Percentiles rank a stretch among this genome's conserved stretches.
These are phyloP conservation scores for Arthrinium puccinioides DNA, from an alignment of 2,329 filamentous ascomycete genomes.

Conservation along the genomic window DNA sequence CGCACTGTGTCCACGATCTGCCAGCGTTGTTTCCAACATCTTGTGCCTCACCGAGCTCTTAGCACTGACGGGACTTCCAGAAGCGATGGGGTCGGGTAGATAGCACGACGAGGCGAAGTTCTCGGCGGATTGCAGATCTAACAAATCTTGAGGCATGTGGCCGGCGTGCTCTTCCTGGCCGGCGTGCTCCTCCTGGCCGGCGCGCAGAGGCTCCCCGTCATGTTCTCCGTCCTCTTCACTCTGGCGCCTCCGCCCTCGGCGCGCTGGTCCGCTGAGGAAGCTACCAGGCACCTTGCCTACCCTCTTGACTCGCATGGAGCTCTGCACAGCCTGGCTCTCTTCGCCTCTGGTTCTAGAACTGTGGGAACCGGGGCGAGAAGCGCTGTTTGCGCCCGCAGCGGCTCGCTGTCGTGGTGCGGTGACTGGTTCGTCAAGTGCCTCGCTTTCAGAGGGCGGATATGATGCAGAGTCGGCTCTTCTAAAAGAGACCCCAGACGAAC, in stretches of 20 bases:
- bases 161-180: conserved; percentile 37
- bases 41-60: conserved; percentile 35
- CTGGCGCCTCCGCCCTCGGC: conserved; percentile 61
- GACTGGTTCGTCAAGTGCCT: conserved; percentile 39
- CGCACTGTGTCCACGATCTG: conserved; percentile 22
- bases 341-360: conserved; percentile 44
- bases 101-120: conserved; percentile 36
- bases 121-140: conserved; percentile 27
- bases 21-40: conserved; percentile 27
- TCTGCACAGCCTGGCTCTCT: conserved; percentile 60
- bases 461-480: conserved; percentile 23
- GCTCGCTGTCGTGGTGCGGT: conserved; percentile 41
- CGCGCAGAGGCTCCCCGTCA: conserved; percentile 32
- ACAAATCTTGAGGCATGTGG: conserved; percentile 25
- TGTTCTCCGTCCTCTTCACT: conserved; percentile 58
- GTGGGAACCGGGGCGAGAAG: conserved; percentile 44
- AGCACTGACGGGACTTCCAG: conserved; percentile 51
- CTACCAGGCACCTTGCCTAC: conserved; percentile 68
- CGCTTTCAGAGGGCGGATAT: conserved; percentile 32
- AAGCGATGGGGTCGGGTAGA: conserved; percentile 42
- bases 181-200: conserved; percentile 32
- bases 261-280: conserved; percentile 73
- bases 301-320: conserved; percentile 71
- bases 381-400: conserved; percentile 41
- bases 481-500: conserved; percentile 28